Evolutionary conservation across 192 early-diverging fungal species (phyloP), one percentile per base, ranked within the genome.

Genomic region (Jimgerdemannia flammicorona): DNA sequence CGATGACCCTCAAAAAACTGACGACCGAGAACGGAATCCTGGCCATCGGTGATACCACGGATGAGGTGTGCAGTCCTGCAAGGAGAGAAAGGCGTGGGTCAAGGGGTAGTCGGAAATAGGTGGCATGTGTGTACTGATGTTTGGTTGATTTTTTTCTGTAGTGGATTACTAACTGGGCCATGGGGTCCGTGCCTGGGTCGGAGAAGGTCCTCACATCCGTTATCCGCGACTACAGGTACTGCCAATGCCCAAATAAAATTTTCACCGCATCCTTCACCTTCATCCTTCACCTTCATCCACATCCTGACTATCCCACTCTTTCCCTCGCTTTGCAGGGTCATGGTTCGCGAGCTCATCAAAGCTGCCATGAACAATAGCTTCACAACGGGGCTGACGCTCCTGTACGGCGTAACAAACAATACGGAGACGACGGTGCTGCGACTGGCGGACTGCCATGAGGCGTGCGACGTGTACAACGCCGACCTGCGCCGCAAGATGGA

Each of bases 101-200:
- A 59, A 2, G 8, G 49, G n/a, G n/a, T n/a, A n/a, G n/a, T n/a
- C n/a, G n/a, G n/a, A n/a, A 59, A 59, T 59, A 59, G 14, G 14
- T 59, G 49, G 14, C 8, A 0, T 14, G 1, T 14, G 19, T 65
- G 64, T 19, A 65, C 64, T 65, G 19, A 65, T 65, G 64, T 65
- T 65, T 65, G 19, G 64, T 65, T 19, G 64, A 19, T 19, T 18
- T 19, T 18, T 29, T 29, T 29, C 29, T 68, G 19, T 19, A 82
- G 70, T 82, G 80, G 80, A 66, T 82, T n/a, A 82, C 80, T 0
- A 82, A 82, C 40, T 82, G 80, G 80, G 80, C 80, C 1, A 76
- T 75, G 44, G 80, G 80, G 1, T 82, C 80, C 4, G 80, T 82
- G 0, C 80, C 80, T 3, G 80, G 80, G 18, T 70, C 66, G 11